Base-by-base conservation (phyloP, 2,329 filamentous ascomycete species). In the Orbilia quercus region DNA sequence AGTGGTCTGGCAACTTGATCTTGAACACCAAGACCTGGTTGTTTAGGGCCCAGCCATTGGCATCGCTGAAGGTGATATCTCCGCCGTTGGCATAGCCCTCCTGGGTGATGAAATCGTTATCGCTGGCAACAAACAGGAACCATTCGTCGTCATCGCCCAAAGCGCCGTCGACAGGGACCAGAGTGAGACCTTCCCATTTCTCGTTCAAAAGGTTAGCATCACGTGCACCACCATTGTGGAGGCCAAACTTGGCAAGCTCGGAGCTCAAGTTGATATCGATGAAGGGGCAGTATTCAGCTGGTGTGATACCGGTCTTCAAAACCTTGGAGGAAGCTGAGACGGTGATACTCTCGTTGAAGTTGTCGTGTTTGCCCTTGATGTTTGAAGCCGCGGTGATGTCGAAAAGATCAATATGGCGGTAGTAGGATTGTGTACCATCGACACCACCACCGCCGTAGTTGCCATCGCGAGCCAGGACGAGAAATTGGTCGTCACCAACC, bases 21-120 rank as follows among this genome's bases (percentile, higher is more conserved):
- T 84, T 85, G 80, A 90, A 90, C 1, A 88, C 85, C 77, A 90
- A 79, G 5, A 84, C 85, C 80, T 90, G 89, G 65, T 83, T 89
- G 73, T 89, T 84, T 38, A 90, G 78, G 70, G 84, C 83, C 75
- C 82, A 87, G 0, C 87, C 87, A 25, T 84, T 85, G 2, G 78
- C 80, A 77, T 90, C 88, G 1, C 81, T 79, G 76, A 88, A 90
- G 7, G 79, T 79, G 40, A 85, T 82, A 64, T 82, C 80, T 3
- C 88, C 88, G 70, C 82, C 83, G 75, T 90, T 85, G 79, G 89
- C 84, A 75, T 75, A 77, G 78, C 87, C 88, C 79, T 91, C 82
- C 79, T 91, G 88, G 0, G 89, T 91, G 65, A 91, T 87, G 76
- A 91, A 91, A 79, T 92, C 89, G 78, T 92, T 90, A 77, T 91